Conservation (phyloP, 768 basidiomycete species). For the Paxillus involutus region DNA sequence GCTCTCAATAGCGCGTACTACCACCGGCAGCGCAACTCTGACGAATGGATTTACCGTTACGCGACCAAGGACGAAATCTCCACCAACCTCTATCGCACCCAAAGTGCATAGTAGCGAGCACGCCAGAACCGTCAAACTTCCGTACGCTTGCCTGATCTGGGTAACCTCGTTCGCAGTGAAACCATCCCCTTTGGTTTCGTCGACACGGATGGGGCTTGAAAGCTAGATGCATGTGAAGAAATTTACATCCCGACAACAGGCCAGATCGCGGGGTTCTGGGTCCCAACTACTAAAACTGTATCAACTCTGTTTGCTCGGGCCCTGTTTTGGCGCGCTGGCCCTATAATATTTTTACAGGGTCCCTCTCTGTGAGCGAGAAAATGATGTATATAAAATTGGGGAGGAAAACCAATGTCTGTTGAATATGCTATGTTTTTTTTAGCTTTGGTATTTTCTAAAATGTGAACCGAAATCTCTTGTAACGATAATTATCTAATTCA, state of each 20-base stretch:
- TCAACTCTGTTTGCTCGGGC: background rate
- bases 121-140: background rate
- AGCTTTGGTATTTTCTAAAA: conserved; percentile 13
- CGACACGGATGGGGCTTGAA: background rate
- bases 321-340: background rate
- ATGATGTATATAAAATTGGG: background rate
- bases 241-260: background rate
- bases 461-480: background rate
- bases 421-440: background rate
- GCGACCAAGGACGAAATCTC: conserved; percentile 30
- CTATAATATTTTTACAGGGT: background rate
- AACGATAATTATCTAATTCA: conserved; percentile 29
- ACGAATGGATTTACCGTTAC: conserved; percentile 31
- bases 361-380: background rate
- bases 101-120: conserved; percentile 13
- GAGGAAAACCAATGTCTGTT: background rate
- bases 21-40: conserved; percentile 8
- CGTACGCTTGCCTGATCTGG: background rate
- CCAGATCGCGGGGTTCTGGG: background rate
- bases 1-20: conserved; percentile 24
- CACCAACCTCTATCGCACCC: conserved; percentile 23
- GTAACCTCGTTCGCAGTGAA: background rate
- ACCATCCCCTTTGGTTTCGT: no score
- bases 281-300: background rate
- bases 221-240: background rate